Percentiles rank a stretch among this genome's conserved stretches.
Evolutionary conservation across 148 eudicot genomes (phyloP).

Genomic region (Drosera capensis): DNA sequence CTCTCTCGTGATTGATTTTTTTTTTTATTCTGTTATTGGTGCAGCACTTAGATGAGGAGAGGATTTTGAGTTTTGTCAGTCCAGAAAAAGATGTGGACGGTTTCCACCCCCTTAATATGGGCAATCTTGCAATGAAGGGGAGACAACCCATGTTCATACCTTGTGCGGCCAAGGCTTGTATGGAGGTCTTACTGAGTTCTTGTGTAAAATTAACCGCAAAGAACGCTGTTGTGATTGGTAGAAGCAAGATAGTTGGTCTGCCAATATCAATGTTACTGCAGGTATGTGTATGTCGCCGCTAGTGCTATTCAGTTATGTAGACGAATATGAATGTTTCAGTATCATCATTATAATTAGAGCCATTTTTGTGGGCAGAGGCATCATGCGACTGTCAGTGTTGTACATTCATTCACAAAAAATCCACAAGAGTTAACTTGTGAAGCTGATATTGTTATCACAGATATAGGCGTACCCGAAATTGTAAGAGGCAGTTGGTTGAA

Average conservation of each 20-base stretch:
- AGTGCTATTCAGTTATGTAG: slow-evolving; percentile 2
- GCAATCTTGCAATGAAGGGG: slow-evolving; percentile 39
- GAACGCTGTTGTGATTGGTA: slow-evolving; percentile 37
- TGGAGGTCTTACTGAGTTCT: slow-evolving; percentile 26
- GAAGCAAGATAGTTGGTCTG: slow-evolving; percentile 40
- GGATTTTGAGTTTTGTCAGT: slow-evolving; percentile 23
- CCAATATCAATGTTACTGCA: slow-evolving; percentile 39
- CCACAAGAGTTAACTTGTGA: slow-evolving; percentile 29
- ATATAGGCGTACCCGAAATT: slow-evolving; percentile 38
- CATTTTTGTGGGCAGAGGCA: slow-evolving; percentile 26
- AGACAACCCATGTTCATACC: slow-evolving; percentile 41
- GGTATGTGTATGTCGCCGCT: too few relatives aligned
- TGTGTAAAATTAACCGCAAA: slow-evolving; percentile 30
- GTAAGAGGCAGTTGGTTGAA: slow-evolving; percentile 48
- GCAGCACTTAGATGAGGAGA: slow-evolving; percentile 37
- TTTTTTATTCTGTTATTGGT: too few relatives aligned
- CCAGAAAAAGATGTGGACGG: slow-evolving; percentile 53
- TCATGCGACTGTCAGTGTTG: slow-evolving; percentile 36
- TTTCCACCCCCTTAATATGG: slow-evolving; percentile 41
- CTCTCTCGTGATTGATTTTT: too few relatives aligned
- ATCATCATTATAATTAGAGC: slow-evolving; percentile 5
- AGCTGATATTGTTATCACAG: slow-evolving; percentile 41
- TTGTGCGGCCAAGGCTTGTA: slow-evolving; percentile 38
- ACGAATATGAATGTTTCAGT: not conserved
- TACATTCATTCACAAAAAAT: slow-evolving; percentile 37